Base-by-base conservation (phyloP, 2,329 filamentous ascomycete genomes). In the Sordariomycetes sp. region DNA sequence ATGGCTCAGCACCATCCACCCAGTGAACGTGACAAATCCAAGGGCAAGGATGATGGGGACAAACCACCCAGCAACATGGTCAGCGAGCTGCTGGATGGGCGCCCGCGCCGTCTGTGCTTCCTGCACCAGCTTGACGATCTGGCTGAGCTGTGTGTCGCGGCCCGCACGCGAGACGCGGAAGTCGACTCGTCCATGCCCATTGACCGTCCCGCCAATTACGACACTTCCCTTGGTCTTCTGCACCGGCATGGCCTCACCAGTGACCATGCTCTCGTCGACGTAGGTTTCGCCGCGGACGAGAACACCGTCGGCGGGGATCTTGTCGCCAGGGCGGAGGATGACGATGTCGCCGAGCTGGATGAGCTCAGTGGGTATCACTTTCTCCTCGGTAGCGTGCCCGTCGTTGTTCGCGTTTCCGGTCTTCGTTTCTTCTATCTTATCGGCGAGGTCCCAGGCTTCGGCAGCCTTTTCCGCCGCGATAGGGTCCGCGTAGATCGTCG, bases 121-220 rank as follows among this genome's bases (percentile, higher is more conserved):
- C 71, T 99, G 94, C 0, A 99, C 94, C n/a, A 97, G 82, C 71
- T 93, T 94, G 62, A 99, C 94, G 63, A 99, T 99, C 72, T 97
- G 94, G 72, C 91, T 96, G 59, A 99, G 85, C 70, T 97, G 93
- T 1, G 94, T 99, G 68, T 99, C 93, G 61, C 92, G 88, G 54
- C 94, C 94, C 40, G 93, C 92, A 64, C 93, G 84, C 3, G 89
- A 96, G 60, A 99, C 94, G 51, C 89, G 85, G 71, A 97, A 94
- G 70, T 97, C 94, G 46, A 97, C 77, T 54, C 93, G 86, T 2
- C 94, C 94, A 62, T 92, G 88, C 25, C 92, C 90, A 69, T 99
- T 99, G 67, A 99, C 93, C 2, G 94, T 97, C 34, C 94, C 94
- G 55, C 91, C 94, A 69, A 97, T 94, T 59, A 99, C 76, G 51